Evolutionary conservation across 2,329 filamentous ascomycete genomes (phyloP).

Genomic region (Pyrenophora seminiperda): DNA sequence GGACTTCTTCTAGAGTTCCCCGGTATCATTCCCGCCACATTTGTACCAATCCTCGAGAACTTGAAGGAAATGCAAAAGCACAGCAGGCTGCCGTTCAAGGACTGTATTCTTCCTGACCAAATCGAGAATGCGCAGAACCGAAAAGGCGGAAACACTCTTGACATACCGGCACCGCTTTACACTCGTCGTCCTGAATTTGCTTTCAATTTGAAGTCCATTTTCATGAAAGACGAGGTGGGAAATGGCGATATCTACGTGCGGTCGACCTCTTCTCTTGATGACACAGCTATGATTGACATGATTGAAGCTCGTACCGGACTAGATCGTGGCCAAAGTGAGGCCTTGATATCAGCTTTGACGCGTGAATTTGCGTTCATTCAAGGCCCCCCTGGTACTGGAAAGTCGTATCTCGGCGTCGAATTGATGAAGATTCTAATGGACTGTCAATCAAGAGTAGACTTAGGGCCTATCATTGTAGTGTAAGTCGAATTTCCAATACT

Average conservation of each 20-base stretch:
- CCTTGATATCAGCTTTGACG: constrained; percentile 60
- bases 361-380: constrained; percentile 66
- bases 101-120: constrained; percentile 38
- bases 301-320: constrained; percentile 44
- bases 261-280: constrained; percentile 20
- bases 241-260: constrained; percentile 8
- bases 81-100: constrained; percentile 30
- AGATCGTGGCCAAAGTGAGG: constrained; percentile 57
- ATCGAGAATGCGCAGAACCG: no score
- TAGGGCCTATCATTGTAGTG: constrained; percentile 55
- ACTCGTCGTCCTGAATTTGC: constrained; percentile 17
- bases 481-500: no score
- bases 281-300: constrained; percentile 17
- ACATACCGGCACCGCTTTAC: constrained; percentile 37
- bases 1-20: constrained; percentile 38
- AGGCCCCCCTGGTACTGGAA: constrained; percentile 73
- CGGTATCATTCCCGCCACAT: constrained; percentile 36
- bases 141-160: constrained; percentile 11
- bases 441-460: constrained; percentile 37
- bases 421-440: constrained; percentile 62
- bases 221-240: constrained; percentile 13
- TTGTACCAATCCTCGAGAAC: constrained; percentile 35
- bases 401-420: constrained; percentile 64
- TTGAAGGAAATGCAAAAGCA: constrained; percentile 32
- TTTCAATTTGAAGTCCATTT: constrained; percentile 33